These are phyloP conservation scores for Fusarium hainanense DNA, from an alignment of 2,329 filamentous ascomycete genomes.

Conservation along the genomic window DNA sequence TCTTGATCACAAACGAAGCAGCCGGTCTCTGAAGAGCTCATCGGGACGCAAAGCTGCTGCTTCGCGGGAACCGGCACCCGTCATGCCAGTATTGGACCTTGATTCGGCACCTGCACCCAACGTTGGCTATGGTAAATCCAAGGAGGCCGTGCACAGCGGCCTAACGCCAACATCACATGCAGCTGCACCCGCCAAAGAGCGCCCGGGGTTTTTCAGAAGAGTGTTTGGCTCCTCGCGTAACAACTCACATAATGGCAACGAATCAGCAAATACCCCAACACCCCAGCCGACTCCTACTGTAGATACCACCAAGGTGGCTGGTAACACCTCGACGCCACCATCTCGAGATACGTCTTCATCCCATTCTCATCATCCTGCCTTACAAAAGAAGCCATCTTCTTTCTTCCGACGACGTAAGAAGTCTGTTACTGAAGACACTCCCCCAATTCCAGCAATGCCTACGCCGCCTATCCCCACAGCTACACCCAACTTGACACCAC, in stretches of 20 bases:
- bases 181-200: slow-evolving; percentile 68
- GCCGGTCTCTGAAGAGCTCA: slow-evolving; percentile 65
- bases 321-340: slow-evolving; percentile 62
- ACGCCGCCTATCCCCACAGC: slow-evolving; percentile 55
- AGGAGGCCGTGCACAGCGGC: slow-evolving; percentile 61
- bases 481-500: slow-evolving; percentile 49
- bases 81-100: slow-evolving; percentile 53
- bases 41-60: slow-evolving; percentile 49
- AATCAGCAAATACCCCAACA: slow-evolving; percentile 38
- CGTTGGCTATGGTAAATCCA: slow-evolving; percentile 69
- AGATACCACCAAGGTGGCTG: slow-evolving; percentile 55
- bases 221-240: slow-evolving; percentile 83
- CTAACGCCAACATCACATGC: slow-evolving; percentile 61
- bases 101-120: slow-evolving; percentile 68
- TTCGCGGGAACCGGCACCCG: slow-evolving; percentile 45
- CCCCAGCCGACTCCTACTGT: slow-evolving; percentile 39
- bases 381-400: slow-evolving; percentile 92
- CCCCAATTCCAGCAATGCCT: slow-evolving; percentile 66
- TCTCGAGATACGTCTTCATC: slow-evolving; percentile 60
- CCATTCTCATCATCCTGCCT: slow-evolving; percentile 60
- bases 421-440: slow-evolving; percentile 78
- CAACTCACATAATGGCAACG: slow-evolving; percentile 47
- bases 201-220: slow-evolving; percentile 90
- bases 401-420: slow-evolving; percentile 96
- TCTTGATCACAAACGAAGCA: slow-evolving; percentile 67